Percentiles rank a stretch among this genome's conserved stretches.
phyloP scores from a whole-genome alignment of 1,139 yeast genomes.

The Yamadazyma songkhlaensis region DNA sequence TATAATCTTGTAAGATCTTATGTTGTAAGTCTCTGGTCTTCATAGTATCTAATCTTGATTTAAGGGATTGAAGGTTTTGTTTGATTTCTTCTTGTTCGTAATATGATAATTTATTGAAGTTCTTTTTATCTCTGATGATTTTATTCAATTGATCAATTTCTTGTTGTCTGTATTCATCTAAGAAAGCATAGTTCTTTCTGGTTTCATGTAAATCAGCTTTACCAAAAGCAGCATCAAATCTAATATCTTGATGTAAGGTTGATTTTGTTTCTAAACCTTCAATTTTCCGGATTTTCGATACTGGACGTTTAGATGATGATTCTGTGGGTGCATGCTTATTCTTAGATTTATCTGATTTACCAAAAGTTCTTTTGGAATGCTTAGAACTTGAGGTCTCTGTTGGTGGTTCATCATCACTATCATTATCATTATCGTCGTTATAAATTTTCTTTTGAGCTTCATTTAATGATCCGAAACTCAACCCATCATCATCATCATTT shows the following conservation, averaged over 20 bases:
- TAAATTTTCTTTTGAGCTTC: slow-evolving; percentile 52
- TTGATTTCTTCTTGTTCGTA: slow-evolving; percentile 55
- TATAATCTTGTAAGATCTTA: slow-evolving; percentile 54
- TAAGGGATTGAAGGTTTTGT: slow-evolving; percentile 55
- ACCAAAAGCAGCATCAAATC: slow-evolving; percentile 90
- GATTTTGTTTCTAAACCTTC: slow-evolving; percentile 61
- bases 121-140: slow-evolving; percentile 56
- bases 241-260: slow-evolving; percentile 65
- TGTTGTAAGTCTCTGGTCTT: slow-evolving; percentile 74
- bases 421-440: slow-evolving; percentile 14
- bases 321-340: slow-evolving; percentile 82
- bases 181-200: slow-evolving; percentile 75
- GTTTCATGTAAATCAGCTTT: slow-evolving; percentile 66
- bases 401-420: neutral
- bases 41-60: slow-evolving; percentile 74
- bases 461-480: slow-evolving; percentile 61
- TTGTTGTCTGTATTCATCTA: slow-evolving; percentile 77
- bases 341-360: slow-evolving; percentile 20
- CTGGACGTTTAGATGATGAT: slow-evolving; percentile 68
- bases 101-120: slow-evolving; percentile 38
- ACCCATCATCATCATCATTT: slow-evolving; percentile 31
- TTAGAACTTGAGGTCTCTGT: neutral
- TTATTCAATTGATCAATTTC: slow-evolving; percentile 64
- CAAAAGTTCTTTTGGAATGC: neutral
- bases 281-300: slow-evolving; percentile 64